Base-by-base conservation (phyloP, 2,329 filamentous ascomycete genomes). In the Aspergillus costaricaensis region DNA sequence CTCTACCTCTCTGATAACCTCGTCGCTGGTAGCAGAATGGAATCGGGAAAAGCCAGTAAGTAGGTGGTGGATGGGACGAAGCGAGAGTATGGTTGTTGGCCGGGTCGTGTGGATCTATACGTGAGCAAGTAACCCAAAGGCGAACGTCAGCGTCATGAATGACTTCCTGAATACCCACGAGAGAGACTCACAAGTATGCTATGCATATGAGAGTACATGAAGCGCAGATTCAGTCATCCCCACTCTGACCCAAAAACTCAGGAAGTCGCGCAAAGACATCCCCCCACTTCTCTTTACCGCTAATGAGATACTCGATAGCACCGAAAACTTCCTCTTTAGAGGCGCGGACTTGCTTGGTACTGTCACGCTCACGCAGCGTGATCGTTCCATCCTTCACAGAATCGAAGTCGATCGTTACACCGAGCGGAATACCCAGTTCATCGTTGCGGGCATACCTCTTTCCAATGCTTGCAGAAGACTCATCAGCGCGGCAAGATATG, bases 381-480 rank as follows among this genome's bases (percentile, higher is more conserved):
- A 96, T 86, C 6, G 90, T 90, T 74, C 86, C 86, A 76, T 97
- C 92, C 78, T 96, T 88, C 67, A 96, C 82, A 51, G 91, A 96
- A 82, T 98, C 91, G 85, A 97, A 98, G 77, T 98, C 94, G 62
- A 98, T 86, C 0, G 94, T 98, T 76, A 98, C 88, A 74, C 92
- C 94, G 66, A 97, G 88, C 6, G 94, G 92, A 47, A 95, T 98
- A 71, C 94, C 95, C 61, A 97, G 86, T 80, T 98, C 94, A 77
- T 98, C 94, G 76, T 97, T 97, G 70, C 95, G 88, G 74, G 90
- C 88, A 79, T 96, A 98, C 57, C 94, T 90, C 84, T 96, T 96
- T 75, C 94, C 94, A 69, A 98, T 98, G 64, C 88, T 92, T 63
- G 93, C 92, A 27, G 90, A 91, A 14, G 91, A 96, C 77, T 95